Conservation (phyloP, 176 grass and related monocot genomes). For the Typha latifolia region DNA sequence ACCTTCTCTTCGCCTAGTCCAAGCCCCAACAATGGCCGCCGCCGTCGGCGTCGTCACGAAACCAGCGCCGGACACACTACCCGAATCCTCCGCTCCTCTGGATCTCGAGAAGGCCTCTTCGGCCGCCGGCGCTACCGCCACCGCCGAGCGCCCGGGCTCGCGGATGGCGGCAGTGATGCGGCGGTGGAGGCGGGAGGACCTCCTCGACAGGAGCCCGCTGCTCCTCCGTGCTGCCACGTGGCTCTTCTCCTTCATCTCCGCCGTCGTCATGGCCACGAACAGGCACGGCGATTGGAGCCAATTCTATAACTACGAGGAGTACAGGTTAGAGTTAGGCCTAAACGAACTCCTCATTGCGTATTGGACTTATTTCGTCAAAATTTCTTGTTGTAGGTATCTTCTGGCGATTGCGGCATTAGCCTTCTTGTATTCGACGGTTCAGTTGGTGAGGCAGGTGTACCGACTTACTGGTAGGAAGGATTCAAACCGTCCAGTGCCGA, state of each 20-base stretch:
- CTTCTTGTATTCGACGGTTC: constrained; percentile 49
- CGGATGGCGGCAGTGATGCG: constrained; percentile 34
- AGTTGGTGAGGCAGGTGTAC: constrained; percentile 37
- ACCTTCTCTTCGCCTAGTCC: background rate
- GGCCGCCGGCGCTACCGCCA: background rate
- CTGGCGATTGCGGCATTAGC: constrained; percentile 46
- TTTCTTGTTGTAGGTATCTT: constrained; percentile 43
- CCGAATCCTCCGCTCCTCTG: constrained; percentile 10
- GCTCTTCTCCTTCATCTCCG: constrained; percentile 57
- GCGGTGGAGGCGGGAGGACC: constrained; percentile 52
- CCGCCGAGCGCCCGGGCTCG: constrained; percentile 5
- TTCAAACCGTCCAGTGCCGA: constrained; percentile 1
- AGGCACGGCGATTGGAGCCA: constrained; percentile 74
- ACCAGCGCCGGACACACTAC: background rate
- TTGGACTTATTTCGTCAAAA: background rate
- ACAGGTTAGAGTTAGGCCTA: constrained; percentile 27
- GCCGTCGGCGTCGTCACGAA: constrained; percentile 11
- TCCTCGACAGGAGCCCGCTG: constrained; percentile 53
- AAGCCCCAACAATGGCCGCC: background rate
- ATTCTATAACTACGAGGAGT: constrained; percentile 78
- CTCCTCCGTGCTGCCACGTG: constrained; percentile 48
- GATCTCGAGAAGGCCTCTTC: background rate
- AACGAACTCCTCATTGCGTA: background rate
- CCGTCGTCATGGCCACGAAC: constrained; percentile 71
- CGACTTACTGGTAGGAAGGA: constrained; percentile 32